Evolutionary conservation across 495 filamentous ascomycete species (phyloP), one percentile per base, ranked within the genome.

Genomic region (Penicillium odoratum): DNA sequence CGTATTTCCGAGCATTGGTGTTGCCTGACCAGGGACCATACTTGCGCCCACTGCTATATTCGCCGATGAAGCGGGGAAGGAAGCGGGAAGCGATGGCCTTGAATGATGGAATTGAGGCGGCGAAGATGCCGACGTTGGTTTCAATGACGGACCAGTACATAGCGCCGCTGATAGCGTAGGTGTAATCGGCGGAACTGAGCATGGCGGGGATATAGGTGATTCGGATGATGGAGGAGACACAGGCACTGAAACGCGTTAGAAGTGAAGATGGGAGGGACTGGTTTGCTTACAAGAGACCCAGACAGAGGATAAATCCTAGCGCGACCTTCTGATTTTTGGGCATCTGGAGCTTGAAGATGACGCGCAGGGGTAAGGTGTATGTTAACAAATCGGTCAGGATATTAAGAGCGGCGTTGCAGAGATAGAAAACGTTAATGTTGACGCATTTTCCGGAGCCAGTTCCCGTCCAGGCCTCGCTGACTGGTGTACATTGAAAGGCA

Each of bases 341-440:
- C 52, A 72, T 63, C 11, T 68, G 69, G 4, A 73, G 71, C 42
- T 67, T 72, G 61, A 68, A 70, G 51, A 71, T 72, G 26, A 72
- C 69, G 18, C 64, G 68, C 49, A 78, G 62, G 2, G 76, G 75
- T 26, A 88, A 66, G 4, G 74, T 66, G 51, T 86, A 74, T 43
- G 82, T 80, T 57, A 78, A 62, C 0, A 80, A 28, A 58, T 87
- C 83, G 7, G 82, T 73, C 11, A 79, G 36, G 25, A 87, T 80
- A 61, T 81, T 83, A 29, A 86, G 61, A 4, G 65, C 74, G 0
- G 79, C 72, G 48, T 78, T 75, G 55, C 69, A 67, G 50, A 77
- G 75, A 29, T 74, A 79, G 50, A 81, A 69, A 15, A 70, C 60
- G 55, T 80, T 79, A 51, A 77, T 72, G 51, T 78, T 66, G 47